These are phyloP conservation scores for Lactarius hatsudake DNA, from an alignment of 768 basidiomycete species.

Conservation along the genomic window DNA sequence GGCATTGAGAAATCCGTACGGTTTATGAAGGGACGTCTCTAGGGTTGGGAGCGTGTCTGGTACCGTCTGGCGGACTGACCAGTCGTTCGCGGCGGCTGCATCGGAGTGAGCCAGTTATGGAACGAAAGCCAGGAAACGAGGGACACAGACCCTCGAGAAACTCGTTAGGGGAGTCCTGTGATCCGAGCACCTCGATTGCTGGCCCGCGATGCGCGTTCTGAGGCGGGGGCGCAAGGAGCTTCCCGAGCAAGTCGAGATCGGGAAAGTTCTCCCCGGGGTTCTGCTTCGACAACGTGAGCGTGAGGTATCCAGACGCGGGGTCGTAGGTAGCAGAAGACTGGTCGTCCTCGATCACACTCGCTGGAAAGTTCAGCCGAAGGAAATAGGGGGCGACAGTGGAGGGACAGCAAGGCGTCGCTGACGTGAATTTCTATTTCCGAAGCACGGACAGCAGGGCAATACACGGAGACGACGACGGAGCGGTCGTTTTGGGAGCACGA, in stretches of 20 bases:
- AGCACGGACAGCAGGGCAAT: constrained; percentile 71
- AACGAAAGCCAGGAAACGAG: background rate
- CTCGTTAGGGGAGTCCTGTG: constrained; percentile 37
- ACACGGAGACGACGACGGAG: constrained; percentile 56
- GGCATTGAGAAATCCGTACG: constrained; percentile 75
- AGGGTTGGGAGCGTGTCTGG: constrained; percentile 42
- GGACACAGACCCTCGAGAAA: constrained; percentile 51
- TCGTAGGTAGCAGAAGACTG: constrained; percentile 71
- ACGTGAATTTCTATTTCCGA: constrained; percentile 78
- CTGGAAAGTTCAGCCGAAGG: constrained; percentile 72
- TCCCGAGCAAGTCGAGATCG: constrained; percentile 77
- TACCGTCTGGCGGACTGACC: constrained; percentile 69
- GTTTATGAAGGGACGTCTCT: constrained; percentile 43
- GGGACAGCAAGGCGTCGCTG: constrained; percentile 63
- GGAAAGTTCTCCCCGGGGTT: constrained; percentile 62
- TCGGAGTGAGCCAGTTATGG: constrained; percentile 10
- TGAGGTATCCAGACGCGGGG: constrained; percentile 73
- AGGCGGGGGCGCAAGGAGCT: constrained; percentile 66
- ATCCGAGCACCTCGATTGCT: constrained; percentile 56
- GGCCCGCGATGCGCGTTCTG: constrained; percentile 34
- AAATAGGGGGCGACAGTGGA: constrained; percentile 86
- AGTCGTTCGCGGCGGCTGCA: constrained; percentile 73
- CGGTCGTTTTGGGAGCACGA: constrained; percentile 60
- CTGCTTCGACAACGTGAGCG: constrained; percentile 69
- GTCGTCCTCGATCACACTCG: constrained; percentile 65